These are phyloP conservation scores for Chlorophyllum brunneum DNA, from an alignment of 768 basidiomycete species.

Conservation along the genomic window DNA sequence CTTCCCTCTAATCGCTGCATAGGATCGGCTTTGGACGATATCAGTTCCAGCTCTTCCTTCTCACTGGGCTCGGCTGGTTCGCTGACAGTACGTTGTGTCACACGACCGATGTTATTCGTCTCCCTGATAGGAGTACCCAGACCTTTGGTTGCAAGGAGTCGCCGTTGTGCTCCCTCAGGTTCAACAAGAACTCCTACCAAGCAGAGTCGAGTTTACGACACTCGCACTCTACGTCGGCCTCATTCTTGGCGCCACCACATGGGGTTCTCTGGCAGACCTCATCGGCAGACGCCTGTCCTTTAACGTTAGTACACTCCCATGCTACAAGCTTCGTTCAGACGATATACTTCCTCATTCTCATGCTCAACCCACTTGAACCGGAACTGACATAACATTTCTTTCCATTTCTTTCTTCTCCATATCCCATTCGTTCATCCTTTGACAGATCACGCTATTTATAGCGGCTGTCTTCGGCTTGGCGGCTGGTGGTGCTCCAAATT, in stretches of 20 bases:
- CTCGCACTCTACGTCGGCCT: slow-evolving; percentile 44
- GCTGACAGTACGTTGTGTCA: slow-evolving; percentile 38
- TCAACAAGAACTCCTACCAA: slow-evolving; percentile 37
- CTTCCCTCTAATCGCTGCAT: not conserved
- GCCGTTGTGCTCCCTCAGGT: slow-evolving; percentile 43
- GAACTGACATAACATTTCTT: not conserved
- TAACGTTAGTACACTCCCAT: slow-evolving; percentile 24
- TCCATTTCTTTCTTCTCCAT: slow-evolving; percentile 27
- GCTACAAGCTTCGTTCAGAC: not conserved
- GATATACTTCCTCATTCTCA: not conserved
- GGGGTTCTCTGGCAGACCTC: slow-evolving; percentile 48
- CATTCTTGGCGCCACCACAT: slow-evolving; percentile 43
- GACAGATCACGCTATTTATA: slow-evolving; percentile 64
- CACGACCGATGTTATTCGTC: not conserved
- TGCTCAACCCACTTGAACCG: not conserved
- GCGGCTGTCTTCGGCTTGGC: slow-evolving; percentile 62
- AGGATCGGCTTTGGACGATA: slow-evolving; percentile 50
- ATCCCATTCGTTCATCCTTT: not conserved
- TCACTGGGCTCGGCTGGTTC: slow-evolving; percentile 46
- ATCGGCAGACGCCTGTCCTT: slow-evolving; percentile 45
- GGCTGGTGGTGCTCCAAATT: slow-evolving; percentile 57
- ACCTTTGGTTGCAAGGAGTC: slow-evolving; percentile 45
- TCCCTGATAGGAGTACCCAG: slow-evolving; percentile 14
- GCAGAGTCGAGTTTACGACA: slow-evolving; percentile 40
- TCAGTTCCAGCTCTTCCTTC: slow-evolving; percentile 42